Evolutionary conservation across 805 yeast genomes (phyloP).

Genomic region (Candida stauntonica): DNA sequence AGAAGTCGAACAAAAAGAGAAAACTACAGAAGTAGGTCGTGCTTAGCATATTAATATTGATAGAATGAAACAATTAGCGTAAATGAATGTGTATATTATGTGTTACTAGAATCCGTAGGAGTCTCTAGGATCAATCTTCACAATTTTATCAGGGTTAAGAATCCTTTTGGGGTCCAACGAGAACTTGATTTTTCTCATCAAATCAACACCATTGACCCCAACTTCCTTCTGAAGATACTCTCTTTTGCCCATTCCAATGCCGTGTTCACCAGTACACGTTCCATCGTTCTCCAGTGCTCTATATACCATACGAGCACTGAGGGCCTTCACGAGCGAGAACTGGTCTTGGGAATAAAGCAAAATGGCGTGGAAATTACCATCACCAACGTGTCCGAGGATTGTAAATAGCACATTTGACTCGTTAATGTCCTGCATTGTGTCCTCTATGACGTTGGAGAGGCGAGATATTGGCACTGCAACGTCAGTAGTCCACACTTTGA

Average conservation of each 20-base stretch:
- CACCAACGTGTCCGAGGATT: constrained; percentile 76
- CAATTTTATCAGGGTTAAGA: constrained; percentile 74
- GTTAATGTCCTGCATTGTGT: constrained; percentile 54
- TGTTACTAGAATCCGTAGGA: constrained; percentile 1
- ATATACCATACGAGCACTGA: constrained; percentile 56
- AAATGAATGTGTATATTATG: too few relatives aligned
- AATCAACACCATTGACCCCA: constrained; percentile 57
- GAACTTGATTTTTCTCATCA: constrained; percentile 69
- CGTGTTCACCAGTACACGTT: constrained; percentile 83
- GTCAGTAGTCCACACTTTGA: constrained; percentile 71
- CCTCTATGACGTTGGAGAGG: constrained; percentile 55
- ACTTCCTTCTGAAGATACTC: constrained; percentile 54
- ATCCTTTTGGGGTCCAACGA: constrained; percentile 70
- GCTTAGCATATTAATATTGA: too few relatives aligned
- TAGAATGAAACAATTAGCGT: too few relatives aligned
- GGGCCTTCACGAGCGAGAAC: constrained; percentile 38
- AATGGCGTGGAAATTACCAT: constrained; percentile 72
- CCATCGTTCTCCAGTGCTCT: constrained; percentile 69
- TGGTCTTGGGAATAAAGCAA: constrained; percentile 54
- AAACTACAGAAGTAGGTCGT: background rate
- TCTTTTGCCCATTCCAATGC: constrained; percentile 73
- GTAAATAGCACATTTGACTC: constrained; percentile 49
- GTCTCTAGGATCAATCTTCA: constrained; percentile 52
- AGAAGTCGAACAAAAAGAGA: constrained; percentile 10
- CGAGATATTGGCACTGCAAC: constrained; percentile 75